Evolutionary conservation across 1,139 yeast genomes (phyloP), one percentile per base, ranked within the genome.

Genomic region (Yamadazyma friedrichii): DNA sequence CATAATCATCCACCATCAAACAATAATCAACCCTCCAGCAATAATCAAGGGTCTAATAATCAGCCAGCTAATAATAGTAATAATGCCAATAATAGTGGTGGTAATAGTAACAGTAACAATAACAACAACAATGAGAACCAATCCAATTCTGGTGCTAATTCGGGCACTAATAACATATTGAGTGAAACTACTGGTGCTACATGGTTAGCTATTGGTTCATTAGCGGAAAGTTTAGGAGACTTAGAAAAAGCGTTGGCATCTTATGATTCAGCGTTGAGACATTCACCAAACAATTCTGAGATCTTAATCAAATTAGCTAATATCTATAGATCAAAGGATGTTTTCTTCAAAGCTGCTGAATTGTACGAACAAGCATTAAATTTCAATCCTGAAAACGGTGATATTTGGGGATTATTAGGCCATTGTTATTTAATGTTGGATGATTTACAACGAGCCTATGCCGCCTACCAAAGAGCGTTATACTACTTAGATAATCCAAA

Each of bases 341-440:
- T 87, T 61, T 93, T 88, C 58, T 85, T 87, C 52, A 87, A 88
- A 61, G 98, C 98, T 3, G 95, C 96, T 10, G 98, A 91, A 61
- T 77, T 88, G 49, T 93, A 88, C 62, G 95, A 91, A 63, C 80
- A 88, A 52, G 95, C 96, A 2, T 68, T 93, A 46, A 78, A 84
- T 45, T 76, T 86, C 45, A 82, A 84, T 54, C 94, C 91, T 15
- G 93, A 87, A 59, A 84, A 88, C 51, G 97, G 98, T 44, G 98
- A 91, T 56, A 88, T 95, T 32, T 93, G 98, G 98, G 98, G 98
- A 0, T 77, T 94, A 20, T 70, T 93, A 51, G 98, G 98, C 38
- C 98, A 93, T 65, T 94, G 98, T 65, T 94, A 89, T 59, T 70
- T 93, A 53, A 93, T 93, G 97, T 74, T 91, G 66, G 98, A 93